A percentile compares a stretch with the other conserved stretches of the same genome.
These are phyloP conservation scores for Phytophthora lateralis DNA, from an alignment of 352 stramenopile genomes.

Conservation along the genomic window DNA sequence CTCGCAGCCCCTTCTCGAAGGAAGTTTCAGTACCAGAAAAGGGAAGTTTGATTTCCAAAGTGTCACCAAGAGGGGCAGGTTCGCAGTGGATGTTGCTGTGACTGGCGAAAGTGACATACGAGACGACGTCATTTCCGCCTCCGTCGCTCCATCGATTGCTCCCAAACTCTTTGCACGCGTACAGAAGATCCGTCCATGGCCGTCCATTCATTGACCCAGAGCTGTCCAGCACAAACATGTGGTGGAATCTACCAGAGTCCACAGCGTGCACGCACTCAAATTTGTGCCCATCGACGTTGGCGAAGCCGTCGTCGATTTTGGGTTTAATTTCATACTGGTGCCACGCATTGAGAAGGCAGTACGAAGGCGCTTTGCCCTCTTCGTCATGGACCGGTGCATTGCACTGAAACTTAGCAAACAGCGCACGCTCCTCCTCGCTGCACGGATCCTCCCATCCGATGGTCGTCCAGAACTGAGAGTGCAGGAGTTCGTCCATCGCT, in stretches of 20 bases:
- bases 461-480: conserved; percentile 42
- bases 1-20: conserved; percentile 43
- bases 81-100: conserved; percentile 30
- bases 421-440: conserved; percentile 25
- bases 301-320: conserved; percentile 33
- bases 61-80: not conserved
- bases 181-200: conserved; percentile 33
- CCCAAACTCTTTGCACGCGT: conserved; percentile 36
- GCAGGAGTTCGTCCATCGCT: conserved; percentile 48
- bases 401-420: conserved; percentile 44
- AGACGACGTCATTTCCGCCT: no score
- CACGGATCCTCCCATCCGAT: conserved; percentile 51
- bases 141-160: no score
- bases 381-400: conserved; percentile 40
- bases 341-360: conserved; percentile 40
- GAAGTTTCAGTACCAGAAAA: conserved; percentile 44
- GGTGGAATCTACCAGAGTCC: conserved; percentile 34
- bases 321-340: conserved; percentile 68
- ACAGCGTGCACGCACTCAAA: conserved; percentile 41
- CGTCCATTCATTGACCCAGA: conserved; percentile 46
- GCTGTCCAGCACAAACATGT: conserved; percentile 48
- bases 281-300: conserved; percentile 35
- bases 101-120: conserved; percentile 38
- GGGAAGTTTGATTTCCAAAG: conserved; percentile 18
- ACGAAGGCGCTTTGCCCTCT: conserved; percentile 20